Conservation (phyloP, 257 asterid species). For the Fraxinus excelsior region DNA sequence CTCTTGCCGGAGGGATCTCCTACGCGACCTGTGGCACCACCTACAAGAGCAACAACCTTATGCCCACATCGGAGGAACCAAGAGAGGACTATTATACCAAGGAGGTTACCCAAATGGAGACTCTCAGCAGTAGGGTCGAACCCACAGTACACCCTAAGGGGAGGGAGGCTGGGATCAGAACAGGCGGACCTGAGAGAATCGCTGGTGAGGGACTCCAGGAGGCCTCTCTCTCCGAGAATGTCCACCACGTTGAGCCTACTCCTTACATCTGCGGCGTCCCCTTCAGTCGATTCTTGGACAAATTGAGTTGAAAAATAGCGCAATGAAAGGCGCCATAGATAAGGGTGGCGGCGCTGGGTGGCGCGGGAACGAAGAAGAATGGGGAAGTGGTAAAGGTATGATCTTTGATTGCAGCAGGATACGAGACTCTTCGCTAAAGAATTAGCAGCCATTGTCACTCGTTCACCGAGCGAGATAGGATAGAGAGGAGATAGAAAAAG, state of each 20-base stretch:
- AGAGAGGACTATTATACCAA: conserved; percentile 78
- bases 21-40: conserved; percentile 94
- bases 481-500: no score
- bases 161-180: conserved; percentile 34
- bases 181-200: conserved; percentile 47
- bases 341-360: conserved; percentile 30
- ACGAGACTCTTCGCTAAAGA: neutral
- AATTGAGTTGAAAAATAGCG: neutral
- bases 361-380: conserved; percentile 25
- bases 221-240: conserved; percentile 74
- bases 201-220: conserved; percentile 71
- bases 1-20: conserved; percentile 96
- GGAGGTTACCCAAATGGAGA: conserved; percentile 88
- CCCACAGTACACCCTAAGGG: conserved; percentile 78
- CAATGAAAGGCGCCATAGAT: conserved; percentile 22
- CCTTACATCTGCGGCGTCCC: neutral
- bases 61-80: conserved; percentile 95
- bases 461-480: no score
- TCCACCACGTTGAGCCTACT: conserved; percentile 54
- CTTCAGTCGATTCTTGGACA: neutral
- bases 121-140: conserved; percentile 96
- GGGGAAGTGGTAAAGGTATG: conserved; percentile 16
- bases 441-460: neutral
- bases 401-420: neutral
- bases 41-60: conserved; percentile 67